phyloP scores from a whole-genome alignment of 257 asterid genomes.

The Nicotiana tomentosiformis region DNA sequence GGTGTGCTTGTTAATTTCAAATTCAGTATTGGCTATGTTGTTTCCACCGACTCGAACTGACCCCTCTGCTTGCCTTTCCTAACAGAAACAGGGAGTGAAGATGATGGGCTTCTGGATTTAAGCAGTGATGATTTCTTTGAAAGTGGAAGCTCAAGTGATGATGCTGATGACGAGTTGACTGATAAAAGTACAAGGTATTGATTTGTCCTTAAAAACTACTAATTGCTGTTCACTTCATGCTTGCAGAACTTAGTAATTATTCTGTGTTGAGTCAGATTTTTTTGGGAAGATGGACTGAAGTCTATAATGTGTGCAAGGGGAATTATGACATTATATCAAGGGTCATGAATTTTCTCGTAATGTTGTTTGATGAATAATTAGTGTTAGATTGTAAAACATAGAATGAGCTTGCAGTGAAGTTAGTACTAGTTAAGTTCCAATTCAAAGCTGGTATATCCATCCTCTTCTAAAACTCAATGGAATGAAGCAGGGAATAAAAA shows the following conservation, averaged over 20 bases:
- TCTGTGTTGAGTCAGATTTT: neutral
- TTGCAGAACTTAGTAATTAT: neutral
- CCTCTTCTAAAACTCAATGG: neutral
- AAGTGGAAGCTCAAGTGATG: conserved; percentile 88
- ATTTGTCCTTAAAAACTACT: neutral
- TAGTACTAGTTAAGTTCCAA: neutral
- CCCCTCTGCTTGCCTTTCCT: conserved; percentile 13
- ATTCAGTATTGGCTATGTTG: neutral
- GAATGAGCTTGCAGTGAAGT: neutral
- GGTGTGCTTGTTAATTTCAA: neutral
- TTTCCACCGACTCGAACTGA: conserved; percentile 3
- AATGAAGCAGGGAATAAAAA: neutral
- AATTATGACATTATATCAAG: neutral
- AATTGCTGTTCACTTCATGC: neutral
- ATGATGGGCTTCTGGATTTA: conserved; percentile 78
- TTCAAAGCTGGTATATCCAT: neutral
- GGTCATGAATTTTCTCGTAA: neutral
- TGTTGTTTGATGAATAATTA: neutral
- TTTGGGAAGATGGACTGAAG: neutral
- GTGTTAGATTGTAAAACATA: neutral
- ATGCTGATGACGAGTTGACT: conserved; percentile 92
- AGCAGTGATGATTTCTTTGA: conserved; percentile 90
- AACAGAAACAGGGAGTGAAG: conserved; percentile 97
- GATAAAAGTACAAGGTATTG: conserved; percentile 73
- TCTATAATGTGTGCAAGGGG: neutral